Percentiles rank a stretch among this genome's conserved stretches.
Conservation (phyloP, 148 eudicot genomes). For the Beta vulgaris region DNA sequence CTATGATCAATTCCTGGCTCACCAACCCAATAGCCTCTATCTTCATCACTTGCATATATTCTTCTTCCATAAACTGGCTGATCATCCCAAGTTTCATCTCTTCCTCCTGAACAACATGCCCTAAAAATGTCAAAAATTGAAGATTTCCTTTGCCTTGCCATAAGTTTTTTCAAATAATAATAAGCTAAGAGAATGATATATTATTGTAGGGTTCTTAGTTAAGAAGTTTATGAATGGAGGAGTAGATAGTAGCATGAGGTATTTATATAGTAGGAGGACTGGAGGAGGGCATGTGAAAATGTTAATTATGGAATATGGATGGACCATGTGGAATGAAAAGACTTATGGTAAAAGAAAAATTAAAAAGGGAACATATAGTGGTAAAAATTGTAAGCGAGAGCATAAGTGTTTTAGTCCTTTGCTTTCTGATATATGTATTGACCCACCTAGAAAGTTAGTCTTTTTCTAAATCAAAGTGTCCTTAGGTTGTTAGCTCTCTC, state of each 20-base stretch:
- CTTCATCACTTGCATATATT: slow-evolving; percentile 36
- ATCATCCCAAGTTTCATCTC: slow-evolving; percentile 26
- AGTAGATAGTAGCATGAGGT: neutral
- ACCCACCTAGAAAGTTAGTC: slow-evolving; percentile 19
- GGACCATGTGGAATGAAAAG: slow-evolving; percentile 29
- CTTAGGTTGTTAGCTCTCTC: neutral
- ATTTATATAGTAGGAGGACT: slow-evolving; percentile 14
- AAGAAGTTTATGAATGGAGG: neutral
- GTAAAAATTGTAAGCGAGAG: slow-evolving; percentile 20
- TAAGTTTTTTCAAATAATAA: neutral
- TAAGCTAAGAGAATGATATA: neutral
- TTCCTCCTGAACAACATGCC: slow-evolving; percentile 32
- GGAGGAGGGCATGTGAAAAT: neutral
- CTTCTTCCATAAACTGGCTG: slow-evolving; percentile 26
- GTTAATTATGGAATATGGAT: slow-evolving; percentile 9
- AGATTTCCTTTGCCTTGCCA: slow-evolving; percentile 29
- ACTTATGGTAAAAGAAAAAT: slow-evolving; percentile 14
- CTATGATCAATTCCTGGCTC: slow-evolving; percentile 36
- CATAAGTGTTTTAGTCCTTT: slow-evolving; percentile 33
- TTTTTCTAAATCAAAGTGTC: slow-evolving; percentile 12
- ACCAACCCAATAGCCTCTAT: slow-evolving; percentile 43
- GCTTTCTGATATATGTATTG: slow-evolving; percentile 25
- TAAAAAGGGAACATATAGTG: slow-evolving; percentile 2
- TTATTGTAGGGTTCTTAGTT: neutral
- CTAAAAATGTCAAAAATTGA: slow-evolving; percentile 34